Base-by-base conservation (phyloP, 2,329 filamentous ascomycete species). In the Gyromitra esculenta region DNA sequence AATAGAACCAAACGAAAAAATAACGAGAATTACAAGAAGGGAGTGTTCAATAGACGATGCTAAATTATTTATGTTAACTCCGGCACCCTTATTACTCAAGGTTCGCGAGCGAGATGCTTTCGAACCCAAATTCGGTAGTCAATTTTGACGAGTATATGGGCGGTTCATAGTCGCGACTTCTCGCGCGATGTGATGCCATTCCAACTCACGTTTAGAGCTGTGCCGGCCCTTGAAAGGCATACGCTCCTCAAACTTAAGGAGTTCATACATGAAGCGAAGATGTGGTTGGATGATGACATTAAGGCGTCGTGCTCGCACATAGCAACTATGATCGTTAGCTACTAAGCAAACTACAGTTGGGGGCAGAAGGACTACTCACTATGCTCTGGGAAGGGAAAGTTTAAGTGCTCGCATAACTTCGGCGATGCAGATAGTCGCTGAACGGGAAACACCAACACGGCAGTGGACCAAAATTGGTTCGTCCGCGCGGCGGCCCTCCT, bases 221-320 rank as follows among this genome's bases (percentile, higher is more conserved):
- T 72, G 68, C 9, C 68, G 60, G 74, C 91, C 80, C 81, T 60
- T 85, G 82, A 82, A 86, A 81, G 82, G 86, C 83, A 83, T 86
- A 82, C 84, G 87, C 83, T 84, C 87, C 84, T 99, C 96, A 93
- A 95, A 98, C 83, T 96, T 96, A 65, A 99, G 87, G 39, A 99
- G 88, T 84, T 99, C 96, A 82, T 98, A 97, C 80, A 92, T 92
- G 84, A 99, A 99, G 75, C 93, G 89, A 72, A 99, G 87, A 85
- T 99, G 95, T 11, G 96, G 96, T 83, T 99, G 96, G 79, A 99
- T 98, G 79, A 99, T 99, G 67, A 99, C 96, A 82, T 99, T 99
- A 62, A 99, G 86, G 77, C 96, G 88, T 68, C 96, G 89, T 21
- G 96, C 96, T 41, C 96, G 91, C 48, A 99, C 96, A 83, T 95